A percentile compares a stretch with the other conserved stretches of the same genome.
phyloP scores from a whole-genome alignment of 2,329 filamentous ascomycete species.

The Calycina herbarum region DNA sequence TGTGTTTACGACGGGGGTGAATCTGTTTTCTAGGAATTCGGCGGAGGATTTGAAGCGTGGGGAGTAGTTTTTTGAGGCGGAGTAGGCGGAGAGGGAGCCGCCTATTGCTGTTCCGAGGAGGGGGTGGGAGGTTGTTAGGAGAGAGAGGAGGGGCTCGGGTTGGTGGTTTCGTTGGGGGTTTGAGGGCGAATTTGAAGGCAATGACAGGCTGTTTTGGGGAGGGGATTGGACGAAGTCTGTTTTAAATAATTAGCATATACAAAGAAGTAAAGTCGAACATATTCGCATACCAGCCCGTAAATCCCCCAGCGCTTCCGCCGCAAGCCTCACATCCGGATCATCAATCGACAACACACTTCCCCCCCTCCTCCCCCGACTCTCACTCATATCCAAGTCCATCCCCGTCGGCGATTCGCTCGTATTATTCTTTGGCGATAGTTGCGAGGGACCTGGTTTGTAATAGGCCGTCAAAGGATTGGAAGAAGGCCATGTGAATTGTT shows the following conservation, averaged over 20 bases:
- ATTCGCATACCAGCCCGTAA: conserved; percentile 64
- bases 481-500: conserved; percentile 36
- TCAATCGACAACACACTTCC: conserved; percentile 49
- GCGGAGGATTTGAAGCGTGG: conserved; percentile 86
- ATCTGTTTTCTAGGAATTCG: conserved; percentile 85
- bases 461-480: conserved; percentile 38
- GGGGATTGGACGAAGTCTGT: conserved; percentile 68
- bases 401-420: conserved; percentile 30
- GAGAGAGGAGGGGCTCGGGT: conserved; percentile 77
- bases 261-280: too few species aligned
- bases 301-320: conserved; percentile 74
- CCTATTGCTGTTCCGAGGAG: conserved; percentile 83
- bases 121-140: conserved; percentile 86
- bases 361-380: conserved; percentile 32
- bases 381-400: conserved; percentile 37
- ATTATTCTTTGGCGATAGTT: conserved; percentile 33
- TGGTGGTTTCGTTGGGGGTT: conserved; percentile 41
- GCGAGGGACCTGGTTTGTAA: conserved; percentile 36
- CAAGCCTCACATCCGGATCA: conserved; percentile 67
- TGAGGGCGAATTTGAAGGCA: conserved; percentile 38
- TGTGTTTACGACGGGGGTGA: conserved; percentile 83
- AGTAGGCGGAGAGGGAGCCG: conserved; percentile 81
- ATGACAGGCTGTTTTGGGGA: conserved; percentile 37
- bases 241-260: conserved; percentile 43
- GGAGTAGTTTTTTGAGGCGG: conserved; percentile 84